Evolutionary conservation across 2,329 filamentous ascomycete genomes (phyloP), one percentile per base, ranked within the genome.

Genomic region (Cladophialophora yegresii): DNA sequence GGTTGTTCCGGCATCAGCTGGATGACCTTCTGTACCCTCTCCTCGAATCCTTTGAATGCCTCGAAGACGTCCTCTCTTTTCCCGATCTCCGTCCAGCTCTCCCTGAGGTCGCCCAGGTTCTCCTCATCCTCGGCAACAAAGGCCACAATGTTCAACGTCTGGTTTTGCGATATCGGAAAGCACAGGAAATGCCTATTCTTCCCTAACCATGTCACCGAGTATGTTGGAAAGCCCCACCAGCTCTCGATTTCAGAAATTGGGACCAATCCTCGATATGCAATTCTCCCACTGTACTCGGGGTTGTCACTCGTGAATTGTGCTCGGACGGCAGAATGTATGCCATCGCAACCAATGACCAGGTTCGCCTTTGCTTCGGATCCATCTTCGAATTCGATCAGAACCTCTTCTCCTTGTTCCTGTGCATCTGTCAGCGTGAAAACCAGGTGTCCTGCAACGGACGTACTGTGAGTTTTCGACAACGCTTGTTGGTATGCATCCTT

Each of bases 181-280:
- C 71, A 67, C 7, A 79, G 71, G 33, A 79, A 73, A 69, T 79
- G 77, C 61, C 72, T 71, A 60, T 73, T 72, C 40, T 73, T 75
- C 0, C 72, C 75, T 5, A 75, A 65, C 75, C 75, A 78, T 30
- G 72, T 64, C 13, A 71, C 67, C 8, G 71, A 62, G 56, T 73
- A 72, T 23, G 71, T 69, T 13, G 64, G 61, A 12, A 73, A 58
- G 3, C 69, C 65, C 73, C 73, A 74, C 53, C 62, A 62, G 23
- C 66, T 33, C 50, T 60, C 45, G 23, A 67, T 61, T n/a, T 64
- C 50, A 16, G 63, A 62, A 10, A 65, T 67, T 4, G 63, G 58
- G 20, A 65, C 50, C 40, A 67, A 23, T 7, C 61, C 65, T 13
- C 65, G 65, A 49, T 62, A 65, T 22, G 63, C 63, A 33, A 67